phyloP scores from a whole-genome alignment of 768 basidiomycete species.

The Boletus sp. region DNA sequence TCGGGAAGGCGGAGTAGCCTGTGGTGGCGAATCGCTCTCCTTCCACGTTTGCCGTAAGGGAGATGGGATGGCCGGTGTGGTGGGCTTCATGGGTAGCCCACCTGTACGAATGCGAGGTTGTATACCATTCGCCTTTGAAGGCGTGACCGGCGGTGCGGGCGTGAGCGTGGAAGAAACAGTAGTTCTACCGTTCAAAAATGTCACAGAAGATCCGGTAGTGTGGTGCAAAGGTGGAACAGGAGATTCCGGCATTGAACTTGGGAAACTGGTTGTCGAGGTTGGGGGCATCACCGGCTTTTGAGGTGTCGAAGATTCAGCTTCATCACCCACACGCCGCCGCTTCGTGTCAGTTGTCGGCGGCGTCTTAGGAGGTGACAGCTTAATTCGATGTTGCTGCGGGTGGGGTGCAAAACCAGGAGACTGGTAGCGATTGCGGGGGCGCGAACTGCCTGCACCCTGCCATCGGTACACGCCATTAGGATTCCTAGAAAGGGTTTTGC shows the following conservation, averaged over 20 bases:
- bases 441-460: conserved; percentile 76
- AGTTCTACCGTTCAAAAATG: conserved; percentile 25
- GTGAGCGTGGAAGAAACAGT: conserved; percentile 23
- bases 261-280: conserved; percentile 22
- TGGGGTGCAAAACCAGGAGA: conserved; percentile 71
- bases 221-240: conserved; percentile 33
- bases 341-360: conserved; percentile 48
- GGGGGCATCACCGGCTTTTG: conserved; percentile 30
- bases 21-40: conserved; percentile 39
- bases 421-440: conserved; percentile 62
- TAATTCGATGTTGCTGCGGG: conserved; percentile 44
- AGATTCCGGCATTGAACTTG: conserved; percentile 29
- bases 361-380: conserved; percentile 38
- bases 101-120: conserved; percentile 40
- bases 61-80: conserved; percentile 64
- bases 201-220: conserved; percentile 25
- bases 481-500: conserved; percentile 59
- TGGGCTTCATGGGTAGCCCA: conserved; percentile 44
- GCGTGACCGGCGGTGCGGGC: conserved; percentile 22
- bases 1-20: conserved; percentile 30
- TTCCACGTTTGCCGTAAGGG: conserved; percentile 75
- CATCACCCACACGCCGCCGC: conserved; percentile 56
- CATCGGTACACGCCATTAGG: conserved; percentile 73
- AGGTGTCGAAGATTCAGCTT: conserved; percentile 35
- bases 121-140: conserved; percentile 23